These are phyloP conservation scores for Naganishia albida DNA, from an alignment of 1,284 basidiomycete genomes.

Conservation along the genomic window DNA sequence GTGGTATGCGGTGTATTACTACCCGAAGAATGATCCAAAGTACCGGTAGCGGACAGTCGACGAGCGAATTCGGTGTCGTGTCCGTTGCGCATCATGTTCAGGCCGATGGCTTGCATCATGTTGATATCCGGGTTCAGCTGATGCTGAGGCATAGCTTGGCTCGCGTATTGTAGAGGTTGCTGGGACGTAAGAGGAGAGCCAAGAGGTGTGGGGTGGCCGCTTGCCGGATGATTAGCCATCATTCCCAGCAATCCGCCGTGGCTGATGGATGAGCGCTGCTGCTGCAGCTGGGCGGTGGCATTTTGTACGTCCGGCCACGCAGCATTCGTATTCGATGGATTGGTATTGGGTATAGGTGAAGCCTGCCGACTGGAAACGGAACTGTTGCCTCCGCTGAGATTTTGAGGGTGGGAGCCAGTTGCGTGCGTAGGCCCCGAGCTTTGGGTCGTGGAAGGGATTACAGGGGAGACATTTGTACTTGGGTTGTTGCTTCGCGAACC, in stretches of 20 bases:
- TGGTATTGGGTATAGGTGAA: slow-evolving; percentile 12
- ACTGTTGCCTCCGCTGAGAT: slow-evolving; percentile 13
- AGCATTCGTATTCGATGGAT: slow-evolving; percentile 1
- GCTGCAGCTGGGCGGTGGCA: slow-evolving; percentile 5
- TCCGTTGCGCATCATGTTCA: slow-evolving; percentile 19
- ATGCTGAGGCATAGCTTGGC: slow-evolving; percentile 3
- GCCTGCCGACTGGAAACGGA: slow-evolving; percentile 6
- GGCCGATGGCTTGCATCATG: slow-evolving; percentile 27
- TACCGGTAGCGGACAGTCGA: slow-evolving; percentile 13
- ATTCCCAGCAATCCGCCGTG: slow-evolving; percentile 13
- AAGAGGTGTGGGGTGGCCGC: slow-evolving; percentile 13
- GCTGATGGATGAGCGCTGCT: slow-evolving; percentile 17
- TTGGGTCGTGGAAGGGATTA: not conserved
- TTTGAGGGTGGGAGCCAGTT: not conserved
- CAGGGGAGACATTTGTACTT: slow-evolving; percentile 10
- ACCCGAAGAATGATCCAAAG: slow-evolving; percentile 17
- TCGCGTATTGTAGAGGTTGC: slow-evolving; percentile 1
- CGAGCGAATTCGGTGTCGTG: slow-evolving; percentile 8
- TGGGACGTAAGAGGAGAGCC: slow-evolving; percentile 5
- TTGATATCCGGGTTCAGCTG: slow-evolving; percentile 23
- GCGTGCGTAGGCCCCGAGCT: not conserved
- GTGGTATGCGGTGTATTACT: slow-evolving; percentile 13
- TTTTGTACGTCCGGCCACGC: slow-evolving; percentile 18
- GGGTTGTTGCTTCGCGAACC: too few species aligned
- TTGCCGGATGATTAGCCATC: slow-evolving; percentile 20